A percentile compares a stretch with the other conserved stretches of the same genome.
Evolutionary conservation across 2,329 filamentous ascomycete species (phyloP).

Genomic region (Fusarium pseudocircinatum): DNA sequence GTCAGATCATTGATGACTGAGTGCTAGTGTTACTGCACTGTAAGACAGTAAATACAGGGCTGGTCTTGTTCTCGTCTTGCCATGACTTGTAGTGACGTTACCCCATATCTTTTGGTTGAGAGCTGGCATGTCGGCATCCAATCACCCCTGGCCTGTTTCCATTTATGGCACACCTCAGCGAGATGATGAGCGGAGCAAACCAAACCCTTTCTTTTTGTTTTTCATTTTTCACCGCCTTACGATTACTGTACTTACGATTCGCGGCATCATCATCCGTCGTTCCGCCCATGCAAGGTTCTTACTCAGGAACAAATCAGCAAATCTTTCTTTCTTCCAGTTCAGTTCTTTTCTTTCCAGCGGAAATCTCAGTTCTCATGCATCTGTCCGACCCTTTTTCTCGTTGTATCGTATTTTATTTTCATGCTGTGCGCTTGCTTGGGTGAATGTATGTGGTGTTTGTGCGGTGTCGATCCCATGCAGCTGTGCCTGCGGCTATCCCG

Average conservation of each 20-base stretch:
- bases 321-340: not conserved
- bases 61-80: slow-evolving; percentile 10
- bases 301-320: not conserved
- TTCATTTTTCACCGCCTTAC: slow-evolving; percentile 25
- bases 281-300: not conserved
- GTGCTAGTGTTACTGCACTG: not conserved
- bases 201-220: not conserved
- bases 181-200: slow-evolving; percentile 26
- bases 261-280: slow-evolving; percentile 3
- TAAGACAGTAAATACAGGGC: not conserved
- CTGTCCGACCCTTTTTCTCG: not conserved
- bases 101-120: slow-evolving; percentile 28
- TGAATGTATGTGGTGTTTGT: slow-evolving; percentile 2
- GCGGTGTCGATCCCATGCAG: slow-evolving; percentile 26
- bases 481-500: slow-evolving; percentile 17
- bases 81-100: slow-evolving; percentile 35
- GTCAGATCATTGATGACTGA: not conserved
- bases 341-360: not conserved
- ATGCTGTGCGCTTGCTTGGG: not conserved
- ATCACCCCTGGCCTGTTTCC: slow-evolving; percentile 27
- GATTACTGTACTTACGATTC: not conserved
- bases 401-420: slow-evolving; percentile 17
- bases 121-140: slow-evolving; percentile 29
- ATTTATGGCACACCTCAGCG: slow-evolving; percentile 26
- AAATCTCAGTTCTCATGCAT: slow-evolving; percentile 13